Evolutionary conservation across 179 eudicot species (phyloP).

Genomic region (Carnegiea gigantea): DNA sequence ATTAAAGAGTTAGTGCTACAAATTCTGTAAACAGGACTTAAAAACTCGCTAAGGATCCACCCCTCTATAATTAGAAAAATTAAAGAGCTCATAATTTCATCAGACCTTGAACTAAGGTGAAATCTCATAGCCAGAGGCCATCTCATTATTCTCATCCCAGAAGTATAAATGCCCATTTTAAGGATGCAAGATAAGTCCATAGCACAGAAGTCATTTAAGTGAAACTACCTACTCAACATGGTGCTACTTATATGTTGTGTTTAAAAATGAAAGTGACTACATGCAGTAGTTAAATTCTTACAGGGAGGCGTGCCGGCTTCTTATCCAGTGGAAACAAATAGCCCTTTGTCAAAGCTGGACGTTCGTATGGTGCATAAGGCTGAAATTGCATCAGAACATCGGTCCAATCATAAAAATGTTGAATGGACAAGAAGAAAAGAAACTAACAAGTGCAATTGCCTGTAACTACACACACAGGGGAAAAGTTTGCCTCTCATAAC

Average conservation of each 20-base stretch:
- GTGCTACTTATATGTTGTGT: background rate
- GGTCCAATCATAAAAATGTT: background rate
- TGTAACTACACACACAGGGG: background rate
- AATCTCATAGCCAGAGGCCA: background rate
- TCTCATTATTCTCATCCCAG: background rate
- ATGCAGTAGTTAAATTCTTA: constrained; percentile 32
- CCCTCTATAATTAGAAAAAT: background rate
- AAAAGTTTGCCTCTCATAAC: background rate
- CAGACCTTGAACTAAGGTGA: background rate
- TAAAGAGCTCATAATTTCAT: background rate
- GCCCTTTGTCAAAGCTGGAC: constrained; percentile 93
- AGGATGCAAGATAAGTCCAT: background rate
- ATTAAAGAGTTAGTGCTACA: background rate
- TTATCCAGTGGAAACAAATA: constrained; percentile 92
- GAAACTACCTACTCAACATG: background rate
- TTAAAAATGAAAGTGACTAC: background rate
- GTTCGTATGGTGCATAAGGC: constrained; percentile 97
- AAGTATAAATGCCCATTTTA: background rate
- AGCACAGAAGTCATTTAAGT: background rate
- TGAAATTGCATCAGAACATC: constrained; percentile 30
- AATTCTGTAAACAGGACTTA: background rate
- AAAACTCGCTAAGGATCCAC: background rate
- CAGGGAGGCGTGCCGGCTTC: constrained; percentile 97
- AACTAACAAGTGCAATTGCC: background rate
- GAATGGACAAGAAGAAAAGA: background rate